Evolutionary conservation across 805 yeast species (phyloP).

Genomic region (Candida nemodendra): DNA sequence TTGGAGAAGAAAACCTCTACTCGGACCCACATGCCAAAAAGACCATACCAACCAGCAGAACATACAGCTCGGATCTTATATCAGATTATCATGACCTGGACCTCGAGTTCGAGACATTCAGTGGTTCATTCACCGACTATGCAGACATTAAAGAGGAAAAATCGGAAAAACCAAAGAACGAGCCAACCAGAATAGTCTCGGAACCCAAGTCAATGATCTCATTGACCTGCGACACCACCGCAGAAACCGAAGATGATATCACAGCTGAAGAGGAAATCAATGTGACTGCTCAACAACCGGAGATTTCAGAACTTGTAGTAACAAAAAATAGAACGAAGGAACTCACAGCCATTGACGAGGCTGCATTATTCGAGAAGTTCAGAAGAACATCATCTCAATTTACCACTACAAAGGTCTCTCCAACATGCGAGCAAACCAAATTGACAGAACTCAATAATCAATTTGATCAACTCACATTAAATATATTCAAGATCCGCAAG

Average conservation of each 20-base stretch:
- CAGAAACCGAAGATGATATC: slow-evolving; percentile 19
- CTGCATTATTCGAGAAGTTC: slow-evolving; percentile 15
- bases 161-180: neutral
- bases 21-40: no score
- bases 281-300: neutral
- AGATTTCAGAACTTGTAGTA: slow-evolving; percentile 15
- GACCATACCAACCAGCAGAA: slow-evolving; percentile 13
- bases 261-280: slow-evolving; percentile 7
- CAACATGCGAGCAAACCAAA: slow-evolving; percentile 13
- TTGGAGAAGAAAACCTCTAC: no score
- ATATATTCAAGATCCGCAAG: slow-evolving; percentile 28
- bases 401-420: slow-evolving; percentile 22
- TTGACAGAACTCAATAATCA: slow-evolving; percentile 17
- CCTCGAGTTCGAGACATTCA: slow-evolving; percentile 33
- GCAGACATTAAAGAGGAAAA: slow-evolving; percentile 17
- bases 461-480: slow-evolving; percentile 19
- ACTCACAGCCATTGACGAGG: slow-evolving; percentile 14
- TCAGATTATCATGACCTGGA: slow-evolving; percentile 28
- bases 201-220: slow-evolving; percentile 19
- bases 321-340: slow-evolving; percentile 20
- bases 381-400: slow-evolving; percentile 28
- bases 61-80: slow-evolving; percentile 22
- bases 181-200: slow-evolving; percentile 1
- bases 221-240: slow-evolving; percentile 21
- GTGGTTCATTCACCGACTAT: slow-evolving; percentile 30